phyloP scores from a whole-genome alignment of 176 grass and related monocot species.

The Pontederia paniculata region DNA sequence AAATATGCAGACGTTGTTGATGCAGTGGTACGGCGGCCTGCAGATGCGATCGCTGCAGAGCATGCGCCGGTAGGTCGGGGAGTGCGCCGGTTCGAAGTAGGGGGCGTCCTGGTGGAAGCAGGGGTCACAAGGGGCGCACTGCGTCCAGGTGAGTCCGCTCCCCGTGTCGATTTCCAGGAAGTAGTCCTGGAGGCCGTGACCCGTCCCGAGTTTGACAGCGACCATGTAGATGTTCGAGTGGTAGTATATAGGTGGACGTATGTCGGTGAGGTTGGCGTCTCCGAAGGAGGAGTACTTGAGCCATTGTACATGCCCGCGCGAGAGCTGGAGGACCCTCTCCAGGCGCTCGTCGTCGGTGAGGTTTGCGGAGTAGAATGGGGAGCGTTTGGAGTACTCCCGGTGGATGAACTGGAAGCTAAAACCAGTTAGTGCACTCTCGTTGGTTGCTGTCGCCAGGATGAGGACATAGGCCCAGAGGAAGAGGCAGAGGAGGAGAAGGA shows the following conservation, averaged over 20 bases:
- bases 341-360: slow-evolving; percentile 18
- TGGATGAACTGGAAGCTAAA: slow-evolving; percentile 61
- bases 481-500: background rate
- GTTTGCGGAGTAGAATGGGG: slow-evolving; percentile 38
- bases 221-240: slow-evolving; percentile 33
- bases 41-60: slow-evolving; percentile 20
- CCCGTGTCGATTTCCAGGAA: slow-evolving; percentile 34
- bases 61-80: slow-evolving; percentile 28
- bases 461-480: background rate
- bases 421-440: background rate
- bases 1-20: too few relatives aligned
- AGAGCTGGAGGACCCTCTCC: slow-evolving; percentile 20
- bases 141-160: slow-evolving; percentile 51
- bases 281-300: too few relatives aligned
- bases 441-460: background rate
- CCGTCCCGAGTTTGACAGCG: slow-evolving; percentile 29
- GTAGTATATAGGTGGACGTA: too few relatives aligned
- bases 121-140: slow-evolving; percentile 7
- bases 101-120: background rate
- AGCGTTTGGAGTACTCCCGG: slow-evolving; percentile 35
- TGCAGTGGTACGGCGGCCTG: background rate
- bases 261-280: too few relatives aligned
- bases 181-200: slow-evolving; percentile 24
- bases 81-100: slow-evolving; percentile 20
- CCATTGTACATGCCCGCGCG: slow-evolving; percentile 9